A percentile compares a stretch with the other conserved stretches of the same genome.
Conservation (phyloP, 352 stramenopile genomes). For the Globisporangium barbulae region DNA sequence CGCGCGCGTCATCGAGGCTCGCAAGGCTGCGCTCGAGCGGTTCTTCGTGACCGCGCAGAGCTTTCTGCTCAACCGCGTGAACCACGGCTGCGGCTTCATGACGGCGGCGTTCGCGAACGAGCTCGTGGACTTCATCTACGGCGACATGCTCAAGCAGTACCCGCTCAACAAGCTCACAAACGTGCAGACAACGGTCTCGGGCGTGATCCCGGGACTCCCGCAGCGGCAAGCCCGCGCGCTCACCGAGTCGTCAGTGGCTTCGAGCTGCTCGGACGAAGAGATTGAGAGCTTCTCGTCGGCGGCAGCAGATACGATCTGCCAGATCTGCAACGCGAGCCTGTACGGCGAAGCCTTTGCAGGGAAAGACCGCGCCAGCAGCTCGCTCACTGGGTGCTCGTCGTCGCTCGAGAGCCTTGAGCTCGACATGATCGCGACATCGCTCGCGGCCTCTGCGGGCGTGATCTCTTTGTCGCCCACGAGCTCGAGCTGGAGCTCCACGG, state of each 20-base stretch:
- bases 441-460: neutral
- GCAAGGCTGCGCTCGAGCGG: constrained; percentile 47
- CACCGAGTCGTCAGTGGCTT: constrained; percentile 16
- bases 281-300: constrained; percentile 25
- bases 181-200: constrained; percentile 12
- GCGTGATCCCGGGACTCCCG: neutral
- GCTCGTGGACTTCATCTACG: constrained; percentile 64
- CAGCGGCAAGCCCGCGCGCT: constrained; percentile 8
- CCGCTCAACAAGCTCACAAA: constrained; percentile 23
- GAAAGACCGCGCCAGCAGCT: constrained; percentile 15
- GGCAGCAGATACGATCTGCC: constrained; percentile 21
- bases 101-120: constrained; percentile 28
- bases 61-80: constrained; percentile 55
- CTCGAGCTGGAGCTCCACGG: constrained; percentile 8
- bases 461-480: constrained; percentile 4
- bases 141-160: constrained; percentile 49
- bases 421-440: constrained; percentile 8
- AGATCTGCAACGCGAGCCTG: constrained; percentile 41
- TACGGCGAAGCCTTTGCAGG: constrained; percentile 39
- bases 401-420: constrained; percentile 17
- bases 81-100: constrained; percentile 53
- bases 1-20: constrained; percentile 35
- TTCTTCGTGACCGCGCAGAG: constrained; percentile 60
- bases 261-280: constrained; percentile 28
- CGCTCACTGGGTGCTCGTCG: constrained; percentile 14